These are phyloP conservation scores for Citrus unshiu DNA, from an alignment of 345 rosid genomes.

Conservation along the genomic window DNA sequence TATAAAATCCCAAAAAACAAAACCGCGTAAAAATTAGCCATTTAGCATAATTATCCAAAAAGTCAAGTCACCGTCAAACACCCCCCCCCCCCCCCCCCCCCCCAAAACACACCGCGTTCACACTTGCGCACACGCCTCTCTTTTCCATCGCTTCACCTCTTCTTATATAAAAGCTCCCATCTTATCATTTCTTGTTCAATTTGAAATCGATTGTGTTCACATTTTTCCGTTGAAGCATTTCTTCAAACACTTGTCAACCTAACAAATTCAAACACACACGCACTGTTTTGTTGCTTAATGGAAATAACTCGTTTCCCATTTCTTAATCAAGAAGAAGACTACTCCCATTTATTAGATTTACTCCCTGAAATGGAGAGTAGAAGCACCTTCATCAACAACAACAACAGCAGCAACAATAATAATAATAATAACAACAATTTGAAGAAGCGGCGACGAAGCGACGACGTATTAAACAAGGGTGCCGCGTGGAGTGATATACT, in stretches of 20 bases:
- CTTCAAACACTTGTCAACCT: conserved; percentile 22
- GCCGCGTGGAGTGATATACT: conserved; percentile 39
- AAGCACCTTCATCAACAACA: neutral
- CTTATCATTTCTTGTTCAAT: conserved; percentile 16
- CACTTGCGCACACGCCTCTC: conserved; percentile 42
- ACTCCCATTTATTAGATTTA: conserved; percentile 27
- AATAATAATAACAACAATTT: conserved; percentile 18
- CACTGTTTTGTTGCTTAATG: conserved; percentile 18
- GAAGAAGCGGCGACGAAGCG: conserved; percentile 41
- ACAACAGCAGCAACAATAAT: neutral
- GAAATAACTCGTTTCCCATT: conserved; percentile 65
- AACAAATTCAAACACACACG: neutral
- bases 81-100: neutral
- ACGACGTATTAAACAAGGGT: conserved; percentile 14
- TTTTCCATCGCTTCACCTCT: conserved; percentile 3
- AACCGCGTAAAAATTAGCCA: conserved; percentile 8
- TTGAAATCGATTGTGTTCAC: conserved; percentile 33
- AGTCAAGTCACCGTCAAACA: conserved; percentile 56
- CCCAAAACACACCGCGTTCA: conserved; percentile 36
- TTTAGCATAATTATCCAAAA: conserved; percentile 13
- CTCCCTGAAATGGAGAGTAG: conserved; percentile 28
- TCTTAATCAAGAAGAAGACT: conserved; percentile 53
- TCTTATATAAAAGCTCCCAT: conserved; percentile 20
- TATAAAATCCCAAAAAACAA: neutral
- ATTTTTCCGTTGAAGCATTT: conserved; percentile 20